Evolutionary conservation across 768 basidiomycete species (phyloP).

Genomic region (Collybiopsis confluens): DNA sequence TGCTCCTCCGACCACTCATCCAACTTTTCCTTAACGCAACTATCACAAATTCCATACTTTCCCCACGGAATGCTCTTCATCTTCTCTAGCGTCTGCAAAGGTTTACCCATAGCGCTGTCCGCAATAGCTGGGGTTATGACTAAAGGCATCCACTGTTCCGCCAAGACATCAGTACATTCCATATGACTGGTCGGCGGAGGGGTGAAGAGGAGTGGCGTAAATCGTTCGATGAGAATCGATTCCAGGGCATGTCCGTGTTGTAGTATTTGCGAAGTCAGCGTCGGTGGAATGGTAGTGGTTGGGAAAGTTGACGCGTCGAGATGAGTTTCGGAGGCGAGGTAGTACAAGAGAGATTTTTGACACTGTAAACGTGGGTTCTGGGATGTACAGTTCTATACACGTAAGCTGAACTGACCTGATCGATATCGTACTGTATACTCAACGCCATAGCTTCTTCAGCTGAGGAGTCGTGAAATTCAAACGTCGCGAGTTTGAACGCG

Average conservation of each 20-base stretch:
- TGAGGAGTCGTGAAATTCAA: constrained; percentile 30
- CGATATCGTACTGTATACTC: constrained; percentile 41
- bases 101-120: constrained; percentile 60
- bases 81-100: constrained; percentile 64
- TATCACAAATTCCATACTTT: constrained; percentile 49
- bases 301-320: constrained; percentile 32
- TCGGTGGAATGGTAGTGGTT: constrained; percentile 23
- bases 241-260: constrained; percentile 47
- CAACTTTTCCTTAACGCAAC: constrained; percentile 54
- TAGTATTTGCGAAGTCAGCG: constrained; percentile 19
- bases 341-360: constrained; percentile 62
- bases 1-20: constrained; percentile 68
- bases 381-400: background rate
- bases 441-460: constrained; percentile 52
- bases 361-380: constrained; percentile 30
- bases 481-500: constrained; percentile 33
- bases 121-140: constrained; percentile 67
- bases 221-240: constrained; percentile 54
- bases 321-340: constrained; percentile 53
- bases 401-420: constrained; percentile 51
- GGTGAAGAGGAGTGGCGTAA: constrained; percentile 71
- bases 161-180: constrained; percentile 69
- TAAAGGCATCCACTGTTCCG: constrained; percentile 65
- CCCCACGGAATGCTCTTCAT: constrained; percentile 60
- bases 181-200: constrained; percentile 67